Base-by-base conservation (phyloP, 176 grass and related monocot species). In the Alopecurus myosuroides region DNA sequence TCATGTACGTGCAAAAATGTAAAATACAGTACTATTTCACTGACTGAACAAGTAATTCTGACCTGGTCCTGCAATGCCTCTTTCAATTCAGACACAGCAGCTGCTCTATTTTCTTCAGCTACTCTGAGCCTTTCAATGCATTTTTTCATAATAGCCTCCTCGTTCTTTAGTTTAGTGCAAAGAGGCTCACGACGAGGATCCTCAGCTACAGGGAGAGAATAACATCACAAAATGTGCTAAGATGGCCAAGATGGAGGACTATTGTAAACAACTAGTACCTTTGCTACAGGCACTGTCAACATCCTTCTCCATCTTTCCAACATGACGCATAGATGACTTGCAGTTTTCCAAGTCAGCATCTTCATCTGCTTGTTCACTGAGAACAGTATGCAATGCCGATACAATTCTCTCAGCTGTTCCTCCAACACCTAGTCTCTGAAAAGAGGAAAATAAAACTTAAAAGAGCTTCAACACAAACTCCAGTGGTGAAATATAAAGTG, bases 31-130 rank as follows among this genome's bases (percentile, higher is more conserved):
- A 25, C 18, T 36, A 80, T 35, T 60, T 28, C 70, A 77, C 3
- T 48, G 20, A 57, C 50, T 6, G 23, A 78, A 58, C 19, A 63
- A 63, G 48, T 56, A 62, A 53, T 82, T 79, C 81, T 75, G 52
- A 99, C 97, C 97, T 96, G 97, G 86, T 99, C 94, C 87, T 89
- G 92, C 69, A 96, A 76, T 60, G 94, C 88, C 80, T 91, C 91
- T 78, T 96, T 96, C 51, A 99, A 78, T 76, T 99, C 93, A 88
- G 86, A 87, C 4, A 99, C 94, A 83, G 89, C 79, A 77, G 88
- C 31, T 70, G 84, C 68, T 76, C 91, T 88, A 76, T 96, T 99
- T 82, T 79, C 81, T 92, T 99, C 94, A 65, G 87, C 86, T 55
- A 75, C 29, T 88, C 94, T 99, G 18, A 99, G 89, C 65, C 87